Evolutionary conservation across 2,329 filamentous ascomycete species (phyloP).

Genomic region (Colletotrichum theobromicola): DNA sequence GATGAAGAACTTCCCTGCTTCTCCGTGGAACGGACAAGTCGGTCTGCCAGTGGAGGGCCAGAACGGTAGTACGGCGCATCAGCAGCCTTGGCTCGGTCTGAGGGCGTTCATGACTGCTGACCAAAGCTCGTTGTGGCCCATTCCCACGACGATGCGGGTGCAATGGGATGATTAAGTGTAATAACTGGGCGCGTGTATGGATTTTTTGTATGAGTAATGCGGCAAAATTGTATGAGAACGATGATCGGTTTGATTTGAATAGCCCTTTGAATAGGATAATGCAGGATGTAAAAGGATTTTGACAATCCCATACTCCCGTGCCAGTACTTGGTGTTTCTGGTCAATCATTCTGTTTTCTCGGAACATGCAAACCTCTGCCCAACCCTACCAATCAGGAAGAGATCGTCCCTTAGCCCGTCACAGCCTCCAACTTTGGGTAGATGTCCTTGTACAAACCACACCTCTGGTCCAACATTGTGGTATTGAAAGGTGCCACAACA

Average conservation of each 20-base stretch:
- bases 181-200: neutral
- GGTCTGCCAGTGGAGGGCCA: conserved; percentile 5
- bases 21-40: conserved; percentile 25
- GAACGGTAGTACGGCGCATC: neutral
- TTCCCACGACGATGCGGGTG: conserved; percentile 28
- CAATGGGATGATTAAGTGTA: conserved; percentile 24
- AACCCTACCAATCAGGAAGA: neutral
- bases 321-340: neutral
- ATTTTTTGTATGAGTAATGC: neutral
- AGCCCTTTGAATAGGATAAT: neutral
- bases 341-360: neutral
- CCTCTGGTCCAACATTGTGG: conserved; percentile 21
- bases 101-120: conserved; percentile 28
- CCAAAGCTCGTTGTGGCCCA: conserved; percentile 26
- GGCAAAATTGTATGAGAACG: neutral
- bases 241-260: neutral
- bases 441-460: conserved; percentile 25
- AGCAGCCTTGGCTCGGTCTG: conserved; percentile 24
- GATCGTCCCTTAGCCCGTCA: neutral
- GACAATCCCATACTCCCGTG: neutral
- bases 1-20: conserved; percentile 26
- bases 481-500: conserved; percentile 22
- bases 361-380: neutral
- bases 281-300: neutral
- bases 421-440: conserved; percentile 20